phyloP scores from a whole-genome alignment of 1,284 basidiomycete species.

The Trichosporon ovoides region DNA sequence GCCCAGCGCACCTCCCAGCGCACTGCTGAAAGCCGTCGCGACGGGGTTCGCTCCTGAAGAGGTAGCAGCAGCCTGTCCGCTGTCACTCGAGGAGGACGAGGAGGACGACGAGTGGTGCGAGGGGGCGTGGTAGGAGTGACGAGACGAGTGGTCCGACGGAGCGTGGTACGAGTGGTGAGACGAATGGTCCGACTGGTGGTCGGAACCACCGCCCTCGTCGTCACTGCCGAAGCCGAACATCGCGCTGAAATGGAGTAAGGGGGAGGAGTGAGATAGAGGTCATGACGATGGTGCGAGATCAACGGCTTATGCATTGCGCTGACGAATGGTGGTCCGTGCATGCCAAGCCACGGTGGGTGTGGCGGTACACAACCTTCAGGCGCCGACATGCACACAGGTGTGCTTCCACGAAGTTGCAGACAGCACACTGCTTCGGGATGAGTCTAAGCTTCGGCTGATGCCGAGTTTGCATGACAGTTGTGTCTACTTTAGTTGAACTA shows the following conservation, averaged over 20 bases:
- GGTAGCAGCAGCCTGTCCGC: background rate
- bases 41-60: background rate
- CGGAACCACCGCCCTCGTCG: background rate
- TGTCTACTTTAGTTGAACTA: background rate
- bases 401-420: too few species aligned
- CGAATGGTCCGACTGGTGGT: background rate
- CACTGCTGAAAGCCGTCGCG: background rate
- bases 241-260: background rate
- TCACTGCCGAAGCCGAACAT: constrained; percentile 1
- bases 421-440: too few species aligned
- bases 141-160: background rate
- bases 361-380: too few species aligned
- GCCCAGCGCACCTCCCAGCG: background rate
- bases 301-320: too few species aligned
- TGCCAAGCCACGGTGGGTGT: too few species aligned
- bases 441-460: too few species aligned
- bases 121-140: too few species aligned
- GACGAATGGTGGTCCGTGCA: too few species aligned
- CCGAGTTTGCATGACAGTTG: background rate
- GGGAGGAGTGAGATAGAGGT: background rate
- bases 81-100: background rate
- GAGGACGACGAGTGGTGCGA: background rate
- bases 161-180: too few species aligned
- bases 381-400: too few species aligned
- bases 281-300: too few species aligned